Evolutionary conservation across 73 alveolate species (phyloP).

Genomic region (Stentor coeruleus): DNA sequence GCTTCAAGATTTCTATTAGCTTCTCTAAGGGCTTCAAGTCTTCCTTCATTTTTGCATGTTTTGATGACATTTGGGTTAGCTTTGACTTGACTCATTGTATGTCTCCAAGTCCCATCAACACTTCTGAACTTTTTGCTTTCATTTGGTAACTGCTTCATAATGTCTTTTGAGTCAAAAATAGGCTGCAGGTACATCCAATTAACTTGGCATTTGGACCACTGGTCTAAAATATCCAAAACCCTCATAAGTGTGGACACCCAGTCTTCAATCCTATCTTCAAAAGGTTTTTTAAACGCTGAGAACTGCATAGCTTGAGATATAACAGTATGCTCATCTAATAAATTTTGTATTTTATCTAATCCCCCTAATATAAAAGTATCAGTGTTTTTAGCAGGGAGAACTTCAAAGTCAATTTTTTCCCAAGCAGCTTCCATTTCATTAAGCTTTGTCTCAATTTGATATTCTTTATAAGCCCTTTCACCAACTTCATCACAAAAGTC

Average conservation of each 20-base stretch:
- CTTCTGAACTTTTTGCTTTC: constrained; percentile 98
- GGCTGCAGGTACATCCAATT: constrained; percentile 99
- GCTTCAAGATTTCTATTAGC: constrained; percentile 97
- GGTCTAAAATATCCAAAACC: constrained; percentile 98
- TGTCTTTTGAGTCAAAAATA: constrained; percentile 99
- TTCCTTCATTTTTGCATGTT: constrained; percentile 92
- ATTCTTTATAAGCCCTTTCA: constrained; percentile 89
- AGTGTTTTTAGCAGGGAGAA: constrained; percentile 64
- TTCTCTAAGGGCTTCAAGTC: constrained; percentile 97
- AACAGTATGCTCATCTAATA: constrained; percentile 97
- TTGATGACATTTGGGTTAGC: constrained; percentile 84
- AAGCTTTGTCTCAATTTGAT: constrained; percentile 70
- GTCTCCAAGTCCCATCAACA: constrained; percentile 99
- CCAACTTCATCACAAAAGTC: constrained; percentile 98
- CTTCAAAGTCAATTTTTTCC: constrained; percentile 72
- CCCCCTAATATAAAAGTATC: constrained; percentile 80
- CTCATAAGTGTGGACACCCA: constrained; percentile 96
- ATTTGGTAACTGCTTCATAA: constrained; percentile 99
- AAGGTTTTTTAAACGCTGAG: constrained; percentile 98
- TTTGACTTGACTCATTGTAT: constrained; percentile 90
- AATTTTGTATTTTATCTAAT: constrained; percentile 75
- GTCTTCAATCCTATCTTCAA: constrained; percentile 97
- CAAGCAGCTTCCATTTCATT: constrained; percentile 76
- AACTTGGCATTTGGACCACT: constrained; percentile 97
- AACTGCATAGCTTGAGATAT: constrained; percentile 98